These are phyloP conservation scores for Tetradesmus lagerheimii DNA, from an alignment of 139 green algal species.

Conservation along the genomic window DNA sequence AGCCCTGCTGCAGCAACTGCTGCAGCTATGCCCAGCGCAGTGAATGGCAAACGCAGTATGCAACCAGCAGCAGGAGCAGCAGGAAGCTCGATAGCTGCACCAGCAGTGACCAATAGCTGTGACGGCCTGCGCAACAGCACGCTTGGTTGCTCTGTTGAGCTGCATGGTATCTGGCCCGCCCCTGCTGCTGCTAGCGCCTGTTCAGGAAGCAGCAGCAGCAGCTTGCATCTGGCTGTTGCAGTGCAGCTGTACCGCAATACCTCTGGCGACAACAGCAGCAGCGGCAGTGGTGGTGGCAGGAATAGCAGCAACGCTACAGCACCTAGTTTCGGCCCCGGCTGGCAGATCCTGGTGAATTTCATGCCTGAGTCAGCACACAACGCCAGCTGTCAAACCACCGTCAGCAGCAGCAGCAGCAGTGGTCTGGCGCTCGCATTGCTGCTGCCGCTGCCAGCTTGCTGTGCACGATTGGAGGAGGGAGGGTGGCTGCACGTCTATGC, in stretches of 20 bases:
- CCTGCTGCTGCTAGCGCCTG: constrained; percentile 1
- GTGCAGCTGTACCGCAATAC: background rate
- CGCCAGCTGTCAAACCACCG: constrained; percentile 21
- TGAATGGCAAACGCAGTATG: background rate
- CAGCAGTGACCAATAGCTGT: background rate
- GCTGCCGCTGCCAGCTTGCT: constrained; percentile 22
- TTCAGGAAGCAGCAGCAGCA: constrained; percentile 1
- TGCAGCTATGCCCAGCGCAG: background rate
- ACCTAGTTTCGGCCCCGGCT: background rate
- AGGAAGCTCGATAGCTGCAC: background rate
- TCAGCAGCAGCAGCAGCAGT: constrained; percentile 24
- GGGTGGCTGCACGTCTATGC: constrained; percentile 40
- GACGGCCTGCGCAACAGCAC: background rate
- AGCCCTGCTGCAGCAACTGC: background rate
- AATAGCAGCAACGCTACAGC: background rate
- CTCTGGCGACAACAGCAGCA: constrained; percentile 16
- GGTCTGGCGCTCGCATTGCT: background rate
- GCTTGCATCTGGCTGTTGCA: constrained; percentile 26
- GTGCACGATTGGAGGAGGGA: background rate
- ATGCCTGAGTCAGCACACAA: constrained; percentile 24
- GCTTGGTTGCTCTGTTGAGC: background rate
- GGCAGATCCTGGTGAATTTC: constrained; percentile 34
- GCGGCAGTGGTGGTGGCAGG: constrained; percentile 4
- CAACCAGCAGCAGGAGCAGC: background rate
- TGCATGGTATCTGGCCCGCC: constrained; percentile 34